phyloP scores from a whole-genome alignment of 148 eudicot genomes.

The Amaranthus cruentus region DNA sequence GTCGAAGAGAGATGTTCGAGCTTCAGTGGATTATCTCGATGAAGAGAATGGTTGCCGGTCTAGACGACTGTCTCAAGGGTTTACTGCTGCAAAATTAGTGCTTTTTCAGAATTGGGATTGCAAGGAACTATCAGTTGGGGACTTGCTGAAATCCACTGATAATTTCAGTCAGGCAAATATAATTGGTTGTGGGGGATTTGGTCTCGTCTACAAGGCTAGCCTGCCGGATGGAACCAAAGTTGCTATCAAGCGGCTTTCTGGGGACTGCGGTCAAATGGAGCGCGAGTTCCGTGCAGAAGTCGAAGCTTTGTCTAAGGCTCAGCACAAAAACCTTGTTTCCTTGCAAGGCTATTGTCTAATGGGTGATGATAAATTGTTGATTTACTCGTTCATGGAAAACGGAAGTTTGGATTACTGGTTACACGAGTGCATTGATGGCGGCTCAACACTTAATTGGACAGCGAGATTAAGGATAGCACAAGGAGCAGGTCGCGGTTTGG shows the following conservation, averaged over 20 bases:
- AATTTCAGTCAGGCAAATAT: slow-evolving; percentile 82
- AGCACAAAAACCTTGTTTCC: slow-evolving; percentile 85
- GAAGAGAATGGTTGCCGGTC: slow-evolving; percentile 36
- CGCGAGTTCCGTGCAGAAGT: slow-evolving; percentile 94
- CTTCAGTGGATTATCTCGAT: slow-evolving; percentile 36
- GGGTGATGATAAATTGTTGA: slow-evolving; percentile 69
- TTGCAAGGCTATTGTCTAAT: slow-evolving; percentile 79
- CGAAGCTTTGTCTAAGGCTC: slow-evolving; percentile 87
- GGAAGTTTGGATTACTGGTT: slow-evolving; percentile 96
- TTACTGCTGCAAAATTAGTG: slow-evolving; percentile 52
- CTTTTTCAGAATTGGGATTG: slow-evolving; percentile 66
- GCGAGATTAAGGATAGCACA: slow-evolving; percentile 73
- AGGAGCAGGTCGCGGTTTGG: slow-evolving; percentile 77
- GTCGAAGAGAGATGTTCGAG: slow-evolving; percentile 33
- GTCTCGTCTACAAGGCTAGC: slow-evolving; percentile 78
- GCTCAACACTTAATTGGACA: slow-evolving; percentile 61
- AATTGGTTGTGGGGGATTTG: slow-evolving; percentile 92
- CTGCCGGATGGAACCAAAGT: slow-evolving; percentile 66
- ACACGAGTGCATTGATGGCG: slow-evolving; percentile 69
- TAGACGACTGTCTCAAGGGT: slow-evolving; percentile 45
- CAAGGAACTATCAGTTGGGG: slow-evolving; percentile 59
- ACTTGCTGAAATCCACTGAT: slow-evolving; percentile 69
- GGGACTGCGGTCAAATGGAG: slow-evolving; percentile 95
- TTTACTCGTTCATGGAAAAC: slow-evolving; percentile 86
- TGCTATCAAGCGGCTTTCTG: slow-evolving; percentile 86